Evolutionary conservation across 2,329 filamentous ascomycete species (phyloP).

Genomic region (Clonostachys chloroleuca): DNA sequence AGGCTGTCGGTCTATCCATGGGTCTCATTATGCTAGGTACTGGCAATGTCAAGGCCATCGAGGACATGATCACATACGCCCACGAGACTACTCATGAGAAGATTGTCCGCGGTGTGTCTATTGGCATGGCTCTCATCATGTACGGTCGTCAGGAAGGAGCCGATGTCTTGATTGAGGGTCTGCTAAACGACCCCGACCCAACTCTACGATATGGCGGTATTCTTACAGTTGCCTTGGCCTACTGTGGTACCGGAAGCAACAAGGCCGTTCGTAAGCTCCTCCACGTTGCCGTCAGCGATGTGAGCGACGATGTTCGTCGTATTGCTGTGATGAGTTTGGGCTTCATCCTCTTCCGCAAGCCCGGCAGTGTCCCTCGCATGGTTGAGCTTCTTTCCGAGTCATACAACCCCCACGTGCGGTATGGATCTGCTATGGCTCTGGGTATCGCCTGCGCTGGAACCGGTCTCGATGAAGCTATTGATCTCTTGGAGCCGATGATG

Average conservation of each 20-base stretch:
- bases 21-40: constrained; percentile 97
- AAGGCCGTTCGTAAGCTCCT: constrained; percentile 95
- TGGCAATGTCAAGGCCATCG: constrained; percentile 87
- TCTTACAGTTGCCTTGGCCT: constrained; percentile 96
- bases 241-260: constrained; percentile 96
- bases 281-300: constrained; percentile 94
- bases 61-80: constrained; percentile 96
- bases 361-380: constrained; percentile 95
- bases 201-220: constrained; percentile 95
- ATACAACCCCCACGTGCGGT: constrained; percentile 97
- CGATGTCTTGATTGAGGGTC: constrained; percentile 88
- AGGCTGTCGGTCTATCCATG: constrained; percentile 94
- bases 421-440: constrained; percentile 96
- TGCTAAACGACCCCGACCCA: constrained; percentile 90
- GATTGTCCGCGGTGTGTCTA: constrained; percentile 90
- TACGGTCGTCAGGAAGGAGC: constrained; percentile 92
- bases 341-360: constrained; percentile 97
- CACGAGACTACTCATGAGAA: constrained; percentile 99
- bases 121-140: constrained; percentile 99
- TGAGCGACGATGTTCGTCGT: constrained; percentile 93
- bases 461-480: constrained; percentile 91
- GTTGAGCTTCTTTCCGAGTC: constrained; percentile 97
- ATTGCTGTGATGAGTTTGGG: constrained; percentile 97
- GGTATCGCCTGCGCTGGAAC: constrained; percentile 98
- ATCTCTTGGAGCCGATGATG: constrained; percentile 97